Evolutionary conservation across 2,329 filamentous ascomycete genomes (phyloP).

Genomic region (Sclerotiophoma versabilis): DNA sequence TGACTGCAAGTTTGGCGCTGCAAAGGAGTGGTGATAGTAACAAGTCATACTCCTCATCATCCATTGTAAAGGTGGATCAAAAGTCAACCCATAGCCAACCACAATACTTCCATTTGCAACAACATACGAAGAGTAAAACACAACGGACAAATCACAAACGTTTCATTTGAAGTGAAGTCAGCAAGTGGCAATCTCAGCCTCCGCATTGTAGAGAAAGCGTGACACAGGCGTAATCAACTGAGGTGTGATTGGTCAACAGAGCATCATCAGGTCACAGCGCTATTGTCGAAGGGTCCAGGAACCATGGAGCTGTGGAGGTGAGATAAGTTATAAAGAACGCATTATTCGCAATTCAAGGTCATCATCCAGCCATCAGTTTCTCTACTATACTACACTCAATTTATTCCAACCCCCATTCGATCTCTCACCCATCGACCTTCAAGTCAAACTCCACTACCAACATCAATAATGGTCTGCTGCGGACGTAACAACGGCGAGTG

Average conservation of each 20-base stretch:
- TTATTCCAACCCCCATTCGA: neutral
- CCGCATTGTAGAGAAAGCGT: slow-evolving; percentile 11
- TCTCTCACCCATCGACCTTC: slow-evolving; percentile 2
- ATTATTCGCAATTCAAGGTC: slow-evolving; percentile 7
- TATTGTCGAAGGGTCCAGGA: slow-evolving; percentile 25
- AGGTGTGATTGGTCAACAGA: slow-evolving; percentile 36
- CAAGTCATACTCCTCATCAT: slow-evolving; percentile 11
- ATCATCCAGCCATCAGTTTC: slow-evolving; percentile 13
- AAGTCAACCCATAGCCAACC: slow-evolving; percentile 4
- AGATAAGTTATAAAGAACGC: slow-evolving; percentile 31
- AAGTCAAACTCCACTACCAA: slow-evolving; percentile 20
- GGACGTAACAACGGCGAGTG: slow-evolving; percentile 64
- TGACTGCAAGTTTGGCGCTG: neutral
- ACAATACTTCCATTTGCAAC: slow-evolving; percentile 14
- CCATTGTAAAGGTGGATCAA: slow-evolving; percentile 5
- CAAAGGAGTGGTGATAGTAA: neutral
- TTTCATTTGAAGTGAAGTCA: slow-evolving; percentile 30
- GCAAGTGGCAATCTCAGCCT: slow-evolving; percentile 32
- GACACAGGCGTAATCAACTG: slow-evolving; percentile 38
- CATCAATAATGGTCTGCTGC: slow-evolving; percentile 62
- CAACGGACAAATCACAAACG: slow-evolving; percentile 30
- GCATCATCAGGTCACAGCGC: slow-evolving; percentile 30
- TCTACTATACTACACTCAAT: neutral
- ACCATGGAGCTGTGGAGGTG: slow-evolving; percentile 20
- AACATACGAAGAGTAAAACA: neutral